Conservation (phyloP, 1,139 yeast genomes). For the Scheffersomyces quercinus region DNA sequence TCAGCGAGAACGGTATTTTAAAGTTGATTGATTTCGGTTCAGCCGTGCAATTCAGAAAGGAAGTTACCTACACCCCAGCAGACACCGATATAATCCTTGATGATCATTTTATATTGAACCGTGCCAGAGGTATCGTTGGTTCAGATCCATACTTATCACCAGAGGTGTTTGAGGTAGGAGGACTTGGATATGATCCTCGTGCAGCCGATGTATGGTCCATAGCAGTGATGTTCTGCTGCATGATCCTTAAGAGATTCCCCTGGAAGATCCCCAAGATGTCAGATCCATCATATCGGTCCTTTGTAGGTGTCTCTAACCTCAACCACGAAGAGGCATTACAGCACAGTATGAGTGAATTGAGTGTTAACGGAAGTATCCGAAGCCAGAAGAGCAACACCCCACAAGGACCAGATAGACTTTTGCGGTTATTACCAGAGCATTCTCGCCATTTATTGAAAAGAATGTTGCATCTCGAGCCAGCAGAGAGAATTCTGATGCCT, state of each 20-base stretch:
- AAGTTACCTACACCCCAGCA: slow-evolving; percentile 7
- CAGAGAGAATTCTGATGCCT: slow-evolving; percentile 28
- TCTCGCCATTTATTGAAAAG: slow-evolving; percentile 33
- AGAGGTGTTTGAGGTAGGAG: slow-evolving; percentile 55
- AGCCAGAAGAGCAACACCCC: slow-evolving; percentile 6
- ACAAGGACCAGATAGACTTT: slow-evolving; percentile 35
- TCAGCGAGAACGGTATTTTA: slow-evolving; percentile 57
- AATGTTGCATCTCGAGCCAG: slow-evolving; percentile 34
- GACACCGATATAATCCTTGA: slow-evolving; percentile 19
- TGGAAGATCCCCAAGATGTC: slow-evolving; percentile 71
- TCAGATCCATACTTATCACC: slow-evolving; percentile 83
- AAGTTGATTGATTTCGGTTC: slow-evolving; percentile 80
- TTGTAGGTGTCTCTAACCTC: slow-evolving; percentile 24
- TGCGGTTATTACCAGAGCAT: slow-evolving; percentile 38
- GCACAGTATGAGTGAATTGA: slow-evolving; percentile 3
- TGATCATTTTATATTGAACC: slow-evolving; percentile 25
- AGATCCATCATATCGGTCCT: slow-evolving; percentile 54
- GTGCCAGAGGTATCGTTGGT: slow-evolving; percentile 73
- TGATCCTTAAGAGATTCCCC: slow-evolving; percentile 71
- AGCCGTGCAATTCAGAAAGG: slow-evolving; percentile 61
- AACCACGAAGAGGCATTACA: slow-evolving; percentile 7
- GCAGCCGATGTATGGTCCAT: slow-evolving; percentile 78
- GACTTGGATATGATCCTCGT: slow-evolving; percentile 63
- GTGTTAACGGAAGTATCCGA: slow-evolving; percentile 5
- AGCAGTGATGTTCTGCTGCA: slow-evolving; percentile 75